These are phyloP conservation scores for Trametes coccinea DNA, from an alignment of 768 basidiomycete genomes.

Conservation along the genomic window DNA sequence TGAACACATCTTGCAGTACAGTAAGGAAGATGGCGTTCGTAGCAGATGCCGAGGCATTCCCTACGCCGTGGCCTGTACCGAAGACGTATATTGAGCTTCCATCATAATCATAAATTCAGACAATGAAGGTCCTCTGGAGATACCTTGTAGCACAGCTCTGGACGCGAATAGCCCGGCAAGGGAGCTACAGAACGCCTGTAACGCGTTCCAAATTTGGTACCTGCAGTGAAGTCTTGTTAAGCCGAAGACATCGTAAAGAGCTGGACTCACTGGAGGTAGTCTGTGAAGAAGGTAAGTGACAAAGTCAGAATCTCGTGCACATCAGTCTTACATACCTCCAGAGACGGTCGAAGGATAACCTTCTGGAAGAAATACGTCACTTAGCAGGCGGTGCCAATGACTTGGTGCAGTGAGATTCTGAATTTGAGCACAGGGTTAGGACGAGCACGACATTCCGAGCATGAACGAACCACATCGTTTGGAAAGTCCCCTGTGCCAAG, in stretches of 20 bases:
- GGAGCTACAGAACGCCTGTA: slow-evolving; percentile 73
- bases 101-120: no score
- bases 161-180: slow-evolving; percentile 63
- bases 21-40: slow-evolving; percentile 65
- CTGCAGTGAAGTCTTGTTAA: slow-evolving; percentile 34
- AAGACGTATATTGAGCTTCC: neutral
- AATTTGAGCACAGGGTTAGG: no score
- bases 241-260: neutral
- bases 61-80: slow-evolving; percentile 65
- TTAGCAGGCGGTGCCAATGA: slow-evolving; percentile 32
- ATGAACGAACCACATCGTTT: neutral
- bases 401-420: neutral
- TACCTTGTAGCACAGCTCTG: slow-evolving; percentile 68
- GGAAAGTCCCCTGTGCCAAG: neutral
- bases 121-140: no score
- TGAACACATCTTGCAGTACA: slow-evolving; percentile 64
- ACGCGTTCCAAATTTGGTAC: slow-evolving; percentile 64
- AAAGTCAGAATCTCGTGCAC: neutral
- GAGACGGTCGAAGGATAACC: slow-evolving; percentile 65
- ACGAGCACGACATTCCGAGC: neutral
- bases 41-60: slow-evolving; percentile 62
- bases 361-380: slow-evolving; percentile 58
- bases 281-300: neutral
- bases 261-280: slow-evolving; percentile 21
- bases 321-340: slow-evolving; percentile 41